A percentile compares a stretch with the other conserved stretches of the same genome.
Evolutionary conservation across 2,329 filamentous ascomycete genomes (phyloP).

Genomic region (Colletotrichum nymphaeae): DNA sequence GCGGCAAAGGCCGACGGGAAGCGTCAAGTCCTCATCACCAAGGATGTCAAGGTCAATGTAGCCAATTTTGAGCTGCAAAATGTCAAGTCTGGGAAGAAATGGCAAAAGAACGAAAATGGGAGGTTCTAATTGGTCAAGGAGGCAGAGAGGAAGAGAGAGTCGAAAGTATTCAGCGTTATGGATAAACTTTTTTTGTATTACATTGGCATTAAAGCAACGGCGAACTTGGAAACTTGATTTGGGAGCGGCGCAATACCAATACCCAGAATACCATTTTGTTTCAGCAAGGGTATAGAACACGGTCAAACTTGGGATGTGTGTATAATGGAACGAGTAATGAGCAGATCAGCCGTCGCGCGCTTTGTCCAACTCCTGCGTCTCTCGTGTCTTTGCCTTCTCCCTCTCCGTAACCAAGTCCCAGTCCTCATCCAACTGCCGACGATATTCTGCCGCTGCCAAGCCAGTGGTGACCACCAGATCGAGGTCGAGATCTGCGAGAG

Average conservation of each 20-base stretch:
- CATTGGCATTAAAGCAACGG: slow-evolving; percentile 12
- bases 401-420: slow-evolving; percentile 13
- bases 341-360: neutral
- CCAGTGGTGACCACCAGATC: slow-evolving; percentile 34
- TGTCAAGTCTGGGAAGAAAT: neutral
- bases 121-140: neutral
- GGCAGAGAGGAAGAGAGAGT: neutral
- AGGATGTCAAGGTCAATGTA: neutral
- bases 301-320: neutral
- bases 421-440: slow-evolving; percentile 26
- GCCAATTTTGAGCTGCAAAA: slow-evolving; percentile 15
- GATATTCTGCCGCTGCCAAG: slow-evolving; percentile 33
- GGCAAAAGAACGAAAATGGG: slow-evolving; percentile 6
- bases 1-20: slow-evolving; percentile 28
- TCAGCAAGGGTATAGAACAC: slow-evolving; percentile 10
- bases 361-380: neutral
- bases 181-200: neutral
- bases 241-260: neutral
- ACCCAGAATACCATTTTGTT: slow-evolving; percentile 5
- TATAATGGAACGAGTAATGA: slow-evolving; percentile 16
- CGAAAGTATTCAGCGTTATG: neutral
- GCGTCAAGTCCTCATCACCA: slow-evolving; percentile 18
- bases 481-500: slow-evolving; percentile 29
- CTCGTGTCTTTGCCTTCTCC: neutral
- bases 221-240: neutral